Conservation (phyloP, 768 basidiomycete species). For the Tulasnella sp. region DNA sequence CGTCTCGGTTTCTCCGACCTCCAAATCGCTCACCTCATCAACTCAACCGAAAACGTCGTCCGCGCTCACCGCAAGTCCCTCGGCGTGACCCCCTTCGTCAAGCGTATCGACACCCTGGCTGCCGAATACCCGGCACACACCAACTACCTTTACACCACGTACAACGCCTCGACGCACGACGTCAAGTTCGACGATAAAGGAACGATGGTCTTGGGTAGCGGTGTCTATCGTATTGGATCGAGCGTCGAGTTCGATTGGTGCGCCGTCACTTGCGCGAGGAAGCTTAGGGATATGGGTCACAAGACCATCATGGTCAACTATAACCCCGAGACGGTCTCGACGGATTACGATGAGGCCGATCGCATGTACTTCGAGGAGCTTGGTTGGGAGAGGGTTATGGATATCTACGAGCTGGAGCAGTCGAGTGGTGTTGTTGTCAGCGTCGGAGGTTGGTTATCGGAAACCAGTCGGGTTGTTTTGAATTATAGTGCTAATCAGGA, state of each 20-base stretch:
- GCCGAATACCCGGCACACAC: constrained; percentile 98
- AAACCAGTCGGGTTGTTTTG: constrained; percentile 3
- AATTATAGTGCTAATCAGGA: neutral
- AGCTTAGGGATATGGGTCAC: constrained; percentile 83
- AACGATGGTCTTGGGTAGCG: constrained; percentile 97
- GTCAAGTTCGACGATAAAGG: constrained; percentile 93
- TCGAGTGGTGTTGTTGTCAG: constrained; percentile 92
- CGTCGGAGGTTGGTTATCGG: constrained; percentile 94
- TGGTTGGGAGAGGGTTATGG: constrained; percentile 97
- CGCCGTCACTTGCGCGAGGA: constrained; percentile 95
- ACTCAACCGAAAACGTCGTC: constrained; percentile 60
- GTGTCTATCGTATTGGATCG: constrained; percentile 96
- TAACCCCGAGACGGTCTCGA: constrained; percentile 98
- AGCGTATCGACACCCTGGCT: constrained; percentile 97
- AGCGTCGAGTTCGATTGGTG: constrained; percentile 99
- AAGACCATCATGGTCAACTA: constrained; percentile 99
- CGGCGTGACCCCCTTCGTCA: constrained; percentile 91
- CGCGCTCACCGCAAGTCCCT: constrained; percentile 79
- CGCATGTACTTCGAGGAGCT: constrained; percentile 97
- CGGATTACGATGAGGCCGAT: constrained; percentile 99
- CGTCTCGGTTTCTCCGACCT: constrained; percentile 89
- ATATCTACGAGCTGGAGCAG: constrained; percentile 93
- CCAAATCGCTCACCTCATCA: constrained; percentile 75
- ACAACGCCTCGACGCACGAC: constrained; percentile 93
- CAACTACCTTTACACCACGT: constrained; percentile 98